Evolutionary conservation across 75 land plant species (phyloP), one percentile per base, ranked within the genome.

Genomic region (Azolla pinnata): DNA sequence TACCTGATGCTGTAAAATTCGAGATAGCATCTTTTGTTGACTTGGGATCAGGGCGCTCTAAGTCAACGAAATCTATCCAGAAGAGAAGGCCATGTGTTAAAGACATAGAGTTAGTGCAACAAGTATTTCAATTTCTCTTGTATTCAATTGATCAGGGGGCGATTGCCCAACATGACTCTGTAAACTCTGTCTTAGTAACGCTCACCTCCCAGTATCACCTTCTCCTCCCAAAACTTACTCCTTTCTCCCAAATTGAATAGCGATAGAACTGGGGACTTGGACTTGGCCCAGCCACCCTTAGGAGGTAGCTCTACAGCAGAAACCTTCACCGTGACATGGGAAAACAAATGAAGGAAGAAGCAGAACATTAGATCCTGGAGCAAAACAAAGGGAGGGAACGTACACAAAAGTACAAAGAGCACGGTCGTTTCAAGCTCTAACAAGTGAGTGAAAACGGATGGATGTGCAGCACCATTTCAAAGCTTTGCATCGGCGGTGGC

Each of bases 1-100:
- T 81, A 90, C 97, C 95, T 75, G 97, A 73, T 68, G 51, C 77
- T 12, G 95, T 84, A 75, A 73, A 92, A 62, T 92, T 92, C 51
- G 57, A 44, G 50, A 53, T 32, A 54, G 77, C 78, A 63, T 29
- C 54, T 61, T 74, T 85, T 5, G 68, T 74, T 20, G 76, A 64
- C 29, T 33, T 71, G 10, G 61, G 34, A 19, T 68, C 79, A 24
- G 73, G 68, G 21, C 65, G 47, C 31, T 82, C 82, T 71, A 90
- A 66, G 68, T 92, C 97, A 46, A 88, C 84, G 59, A 81, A 82
- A 56, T 81, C 97, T 92, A 80, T 56, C 74, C 35, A 67, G 18
- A 33, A 10, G 38, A 10, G 35, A 34, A 49, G 18, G 48, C 63
- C 31, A 61, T 7, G 14, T 14, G 14, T 38, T 38, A 38, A 7